Percentiles rank a stretch among this genome's conserved stretches.
These are phyloP conservation scores for Scedosporium boydii DNA, from an alignment of 2,329 filamentous ascomycete species.

Conservation along the genomic window DNA sequence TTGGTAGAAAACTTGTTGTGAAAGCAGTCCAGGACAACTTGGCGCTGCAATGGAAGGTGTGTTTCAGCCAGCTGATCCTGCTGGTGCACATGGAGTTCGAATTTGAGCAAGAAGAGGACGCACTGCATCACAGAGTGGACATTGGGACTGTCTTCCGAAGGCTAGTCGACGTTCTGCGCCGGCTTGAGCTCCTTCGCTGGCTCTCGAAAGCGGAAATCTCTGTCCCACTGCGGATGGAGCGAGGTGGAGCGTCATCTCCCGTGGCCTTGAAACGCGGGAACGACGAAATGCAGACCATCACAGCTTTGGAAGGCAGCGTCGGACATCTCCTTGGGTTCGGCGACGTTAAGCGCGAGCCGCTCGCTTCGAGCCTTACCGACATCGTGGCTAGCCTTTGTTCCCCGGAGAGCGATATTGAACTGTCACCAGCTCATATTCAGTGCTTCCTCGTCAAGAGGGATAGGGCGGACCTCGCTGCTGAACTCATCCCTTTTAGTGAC, in stretches of 20 bases:
- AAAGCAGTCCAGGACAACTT: conserved; percentile 72
- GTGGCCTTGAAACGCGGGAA: conserved; percentile 27
- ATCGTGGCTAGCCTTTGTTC: conserved; percentile 58
- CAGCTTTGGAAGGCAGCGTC: conserved; percentile 49
- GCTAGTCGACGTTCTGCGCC: conserved; percentile 60
- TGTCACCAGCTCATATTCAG: conserved; percentile 51
- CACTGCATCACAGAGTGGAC: conserved; percentile 48
- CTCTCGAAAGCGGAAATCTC: conserved; percentile 50
- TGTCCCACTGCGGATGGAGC: conserved; percentile 33
- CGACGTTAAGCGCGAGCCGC: conserved; percentile 37
- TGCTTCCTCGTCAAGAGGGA: conserved; percentile 51
- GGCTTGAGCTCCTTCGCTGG: conserved; percentile 67
- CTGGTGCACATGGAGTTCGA: conserved; percentile 81
- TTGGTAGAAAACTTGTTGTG: conserved; percentile 66
- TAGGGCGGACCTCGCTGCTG: conserved; percentile 48
- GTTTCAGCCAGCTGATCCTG: conserved; percentile 75
- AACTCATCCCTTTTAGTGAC: conserved; percentile 46
- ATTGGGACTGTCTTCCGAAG: conserved; percentile 62
- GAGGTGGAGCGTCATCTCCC: conserved; percentile 22
- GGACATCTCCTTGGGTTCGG: conserved; percentile 55
- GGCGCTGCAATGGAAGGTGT: conserved; percentile 59
- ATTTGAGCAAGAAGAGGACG: conserved; percentile 62
- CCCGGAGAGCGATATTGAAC: conserved; percentile 55
- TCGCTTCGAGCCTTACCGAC: conserved; percentile 54
- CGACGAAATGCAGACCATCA: conserved; percentile 41